Percentiles rank a stretch among this genome's conserved stretches.
These are phyloP conservation scores for Sporobolomyces roseus DNA, from an alignment of 768 basidiomycete genomes.

Conservation along the genomic window DNA sequence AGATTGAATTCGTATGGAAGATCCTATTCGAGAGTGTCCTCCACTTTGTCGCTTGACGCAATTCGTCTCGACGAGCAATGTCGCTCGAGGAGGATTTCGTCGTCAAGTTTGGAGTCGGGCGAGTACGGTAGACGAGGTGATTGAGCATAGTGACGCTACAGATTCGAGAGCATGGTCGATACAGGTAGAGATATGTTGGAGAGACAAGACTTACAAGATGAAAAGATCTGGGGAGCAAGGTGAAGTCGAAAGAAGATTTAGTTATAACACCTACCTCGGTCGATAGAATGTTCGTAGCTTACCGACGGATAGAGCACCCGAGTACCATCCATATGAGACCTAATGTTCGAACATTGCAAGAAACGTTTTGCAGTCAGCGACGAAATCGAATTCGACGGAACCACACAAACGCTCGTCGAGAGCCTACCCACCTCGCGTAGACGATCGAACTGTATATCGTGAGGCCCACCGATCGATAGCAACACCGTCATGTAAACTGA, in stretches of 20 bases:
- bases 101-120: too few species aligned
- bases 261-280: too few species aligned
- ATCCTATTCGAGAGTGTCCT: not conserved
- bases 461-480: too few species aligned
- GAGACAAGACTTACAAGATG: not conserved
- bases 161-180: not conserved
- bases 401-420: too few species aligned
- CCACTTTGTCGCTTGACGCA: not conserved
- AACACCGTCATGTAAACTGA: too few species aligned
- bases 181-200: not conserved
- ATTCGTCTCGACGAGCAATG: not conserved
- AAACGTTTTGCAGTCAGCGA: too few species aligned
- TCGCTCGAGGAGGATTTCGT: not conserved
- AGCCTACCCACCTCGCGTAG: too few species aligned
- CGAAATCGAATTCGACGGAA: too few species aligned
- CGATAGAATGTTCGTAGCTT: not conserved
- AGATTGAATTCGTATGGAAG: not conserved
- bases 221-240: not conserved
- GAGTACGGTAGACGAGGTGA: conserved; percentile 10
- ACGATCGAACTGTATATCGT: too few species aligned
- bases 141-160: not conserved
- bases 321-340: too few species aligned
- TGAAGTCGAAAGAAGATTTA: too few species aligned
- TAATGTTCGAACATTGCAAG: too few species aligned
- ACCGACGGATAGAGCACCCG: not conserved